These are phyloP conservation scores for Amanita pallidorosea DNA, from an alignment of 768 basidiomycete species.

Conservation along the genomic window DNA sequence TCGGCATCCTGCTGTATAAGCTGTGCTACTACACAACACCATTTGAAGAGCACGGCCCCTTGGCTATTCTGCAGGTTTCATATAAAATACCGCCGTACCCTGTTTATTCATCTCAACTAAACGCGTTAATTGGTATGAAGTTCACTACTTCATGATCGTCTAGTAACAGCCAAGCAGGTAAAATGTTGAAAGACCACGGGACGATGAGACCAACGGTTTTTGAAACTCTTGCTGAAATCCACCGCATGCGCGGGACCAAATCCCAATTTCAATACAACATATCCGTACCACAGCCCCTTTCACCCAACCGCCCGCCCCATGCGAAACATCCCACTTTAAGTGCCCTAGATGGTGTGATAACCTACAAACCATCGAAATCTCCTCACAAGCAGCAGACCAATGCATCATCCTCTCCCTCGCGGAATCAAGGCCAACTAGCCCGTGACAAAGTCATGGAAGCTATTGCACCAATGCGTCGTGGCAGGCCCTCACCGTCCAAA, in stretches of 20 bases:
- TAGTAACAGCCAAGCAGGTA: constrained; percentile 35
- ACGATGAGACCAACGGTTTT: constrained; percentile 79
- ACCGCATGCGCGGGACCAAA: constrained; percentile 79
- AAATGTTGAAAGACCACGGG: constrained; percentile 91
- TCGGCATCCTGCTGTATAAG: constrained; percentile 95
- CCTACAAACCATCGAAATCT: constrained; percentile 13
- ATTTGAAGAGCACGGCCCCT: constrained; percentile 93
- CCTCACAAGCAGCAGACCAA: constrained; percentile 7
- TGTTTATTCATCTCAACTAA: constrained; percentile 76
- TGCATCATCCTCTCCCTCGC: constrained; percentile 16
- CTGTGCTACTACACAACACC: constrained; percentile 99
- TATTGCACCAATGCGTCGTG: constrained; percentile 69
- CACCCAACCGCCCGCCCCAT: constrained; percentile 24
- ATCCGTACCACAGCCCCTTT: constrained; percentile 36
- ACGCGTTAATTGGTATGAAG: constrained; percentile 67
- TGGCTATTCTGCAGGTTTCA: constrained; percentile 94
- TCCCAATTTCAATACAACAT: constrained; percentile 66
- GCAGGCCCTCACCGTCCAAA: constrained; percentile 38
- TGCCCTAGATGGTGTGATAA: constrained; percentile 18
- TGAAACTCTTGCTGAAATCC: constrained; percentile 74
- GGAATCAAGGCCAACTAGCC: constrained; percentile 52
- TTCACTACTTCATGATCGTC: constrained; percentile 3
- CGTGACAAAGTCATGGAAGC: constrained; percentile 73
- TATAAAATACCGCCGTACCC: constrained; percentile 89
- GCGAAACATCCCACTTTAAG: constrained; percentile 14